These are phyloP conservation scores for Syzygium aromaticum DNA, from an alignment of 345 rosid species.

Conservation along the genomic window DNA sequence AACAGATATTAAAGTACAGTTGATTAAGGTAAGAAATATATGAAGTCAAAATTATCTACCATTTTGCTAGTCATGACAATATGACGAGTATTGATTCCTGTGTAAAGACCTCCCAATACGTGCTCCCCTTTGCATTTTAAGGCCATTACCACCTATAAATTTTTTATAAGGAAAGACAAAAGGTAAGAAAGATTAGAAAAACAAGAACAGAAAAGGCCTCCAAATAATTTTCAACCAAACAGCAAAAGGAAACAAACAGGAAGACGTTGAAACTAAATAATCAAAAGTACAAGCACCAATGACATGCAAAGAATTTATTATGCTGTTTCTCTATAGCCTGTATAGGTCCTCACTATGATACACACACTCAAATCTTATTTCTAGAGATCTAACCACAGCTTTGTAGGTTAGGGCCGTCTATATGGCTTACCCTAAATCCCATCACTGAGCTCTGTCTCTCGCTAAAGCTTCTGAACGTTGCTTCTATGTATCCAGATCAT, in stretches of 20 bases:
- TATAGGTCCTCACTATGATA: not conserved
- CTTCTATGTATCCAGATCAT: not conserved
- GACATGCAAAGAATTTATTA: not conserved
- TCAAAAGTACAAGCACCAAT: not conserved
- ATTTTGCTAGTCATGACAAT: constrained; percentile 92
- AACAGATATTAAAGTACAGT: not conserved
- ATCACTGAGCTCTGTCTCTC: not conserved
- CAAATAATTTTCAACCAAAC: not conserved
- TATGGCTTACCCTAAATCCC: not conserved
- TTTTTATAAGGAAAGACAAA: not conserved
- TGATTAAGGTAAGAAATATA: not conserved
- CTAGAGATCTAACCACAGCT: not conserved
- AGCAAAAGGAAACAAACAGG: not conserved
- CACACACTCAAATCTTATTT: not conserved
- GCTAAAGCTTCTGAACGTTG: not conserved
- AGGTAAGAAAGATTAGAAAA: not conserved
- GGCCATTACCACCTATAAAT: constrained; percentile 77
- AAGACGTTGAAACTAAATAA: not conserved
- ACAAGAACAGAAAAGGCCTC: not conserved
- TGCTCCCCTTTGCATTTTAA: constrained; percentile 80
- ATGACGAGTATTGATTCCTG: constrained; percentile 71
- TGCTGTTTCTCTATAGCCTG: not conserved
- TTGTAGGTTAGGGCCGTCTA: not conserved
- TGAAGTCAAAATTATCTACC: constrained; percentile 31
- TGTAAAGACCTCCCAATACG: constrained; percentile 62